These are phyloP conservation scores for rapeseed (Brassica napus) DNA, from an alignment of 345 rosid species.

Conservation along the genomic window Da-Ae NC_063450.1:38192001-38192500, in stretches of 20 bases:
- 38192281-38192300: background rate
- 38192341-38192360: background rate
- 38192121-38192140: slow-evolving; percentile 20
- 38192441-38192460: too few relatives aligned
- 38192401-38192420: too few relatives aligned
- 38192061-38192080: slow-evolving; percentile 49
- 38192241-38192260: background rate
- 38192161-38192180: background rate
- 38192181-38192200: background rate
- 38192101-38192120: slow-evolving; percentile 5
- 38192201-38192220: background rate
- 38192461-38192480: too few relatives aligned
- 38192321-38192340: background rate
- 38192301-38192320: background rate
- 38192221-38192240: background rate
- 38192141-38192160: background rate
- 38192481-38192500: too few relatives aligned
- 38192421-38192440: too few relatives aligned
- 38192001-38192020: slow-evolving; percentile 10
- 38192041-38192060: slow-evolving; percentile 34
- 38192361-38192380: too few relatives aligned
- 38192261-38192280: background rate
- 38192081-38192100: slow-evolving; percentile 22
- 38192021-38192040: slow-evolving; percentile 32
- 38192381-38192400: too few relatives aligned